These are phyloP conservation scores for Solanum virginianum DNA, from an alignment of 257 asterid species.

Conservation along the genomic window DNA sequence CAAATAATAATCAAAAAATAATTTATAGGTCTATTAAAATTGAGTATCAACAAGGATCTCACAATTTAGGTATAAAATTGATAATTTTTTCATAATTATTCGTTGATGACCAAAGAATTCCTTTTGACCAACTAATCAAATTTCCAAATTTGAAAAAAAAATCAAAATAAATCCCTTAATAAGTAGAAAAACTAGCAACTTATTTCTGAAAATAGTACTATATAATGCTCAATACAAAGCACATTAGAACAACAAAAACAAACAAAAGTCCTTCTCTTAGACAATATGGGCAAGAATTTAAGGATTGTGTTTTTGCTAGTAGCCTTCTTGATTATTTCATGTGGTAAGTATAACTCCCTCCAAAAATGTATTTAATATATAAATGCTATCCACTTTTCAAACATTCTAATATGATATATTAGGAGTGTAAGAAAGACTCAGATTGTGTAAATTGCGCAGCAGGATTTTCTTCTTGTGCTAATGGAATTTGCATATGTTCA, in stretches of 20 bases:
- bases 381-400: no score
- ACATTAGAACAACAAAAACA: not conserved
- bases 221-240: not conserved
- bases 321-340: not conserved
- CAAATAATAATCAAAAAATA: no score
- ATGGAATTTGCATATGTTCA: not conserved
- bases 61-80: not conserved
- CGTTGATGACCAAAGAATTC: not conserved
- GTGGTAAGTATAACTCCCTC: not conserved
- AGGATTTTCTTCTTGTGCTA: not conserved
- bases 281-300: not conserved
- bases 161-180: not conserved
- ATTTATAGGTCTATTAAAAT: no score
- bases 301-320: not conserved
- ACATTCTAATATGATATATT: no score
- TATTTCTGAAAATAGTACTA: not conserved
- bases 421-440: not conserved
- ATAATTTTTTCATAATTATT: no score
- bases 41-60: not conserved
- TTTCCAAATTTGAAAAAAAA: not conserved
- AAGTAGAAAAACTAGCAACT: not conserved
- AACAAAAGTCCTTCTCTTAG: not conserved
- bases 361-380: no score
- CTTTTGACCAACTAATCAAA: not conserved
- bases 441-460: not conserved